Evolutionary conservation across 1,284 basidiomycete species (phyloP).

Genomic region (Ceratobasidium sp.): DNA sequence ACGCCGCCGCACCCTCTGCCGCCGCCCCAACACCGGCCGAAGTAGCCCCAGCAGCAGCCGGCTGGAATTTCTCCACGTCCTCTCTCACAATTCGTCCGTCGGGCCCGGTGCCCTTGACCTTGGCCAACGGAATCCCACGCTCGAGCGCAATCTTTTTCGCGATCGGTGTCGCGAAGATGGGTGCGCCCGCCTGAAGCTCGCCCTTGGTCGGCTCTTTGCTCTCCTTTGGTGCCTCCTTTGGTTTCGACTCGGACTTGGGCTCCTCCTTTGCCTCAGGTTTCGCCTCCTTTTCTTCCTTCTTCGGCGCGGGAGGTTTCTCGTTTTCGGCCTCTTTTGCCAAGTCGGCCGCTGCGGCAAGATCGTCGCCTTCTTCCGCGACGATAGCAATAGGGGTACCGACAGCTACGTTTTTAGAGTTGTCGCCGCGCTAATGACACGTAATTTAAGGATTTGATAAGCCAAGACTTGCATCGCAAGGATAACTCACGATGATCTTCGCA

Average conservation of each 20-base stretch:
- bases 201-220: constrained; percentile 58
- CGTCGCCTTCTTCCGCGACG: constrained; percentile 93
- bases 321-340: constrained; percentile 76
- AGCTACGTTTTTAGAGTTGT: constrained; percentile 87
- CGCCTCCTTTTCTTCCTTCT: constrained; percentile 59
- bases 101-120: constrained; percentile 96
- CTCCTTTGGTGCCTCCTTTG: constrained; percentile 60
- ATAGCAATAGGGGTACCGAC: constrained; percentile 93
- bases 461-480: background rate
- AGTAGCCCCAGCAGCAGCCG: constrained; percentile 63
- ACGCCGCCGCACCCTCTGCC: constrained; percentile 71
- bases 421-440: constrained; percentile 71
- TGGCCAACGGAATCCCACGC: constrained; percentile 89
- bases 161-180: constrained; percentile 93
- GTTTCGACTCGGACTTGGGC: constrained; percentile 57
- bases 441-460: background rate
- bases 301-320: constrained; percentile 57
- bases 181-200: constrained; percentile 76
- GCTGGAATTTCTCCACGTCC: constrained; percentile 92
- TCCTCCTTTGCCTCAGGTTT: constrained; percentile 58
- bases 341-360: constrained; percentile 83
- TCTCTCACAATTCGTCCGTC: constrained; percentile 93
- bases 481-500: constrained; percentile 87
- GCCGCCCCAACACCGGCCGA: constrained; percentile 59
- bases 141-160: constrained; percentile 98